phyloP scores from a whole-genome alignment of 2,329 filamentous ascomycete species.

The Pseudogymnoascus sp. region DNA sequence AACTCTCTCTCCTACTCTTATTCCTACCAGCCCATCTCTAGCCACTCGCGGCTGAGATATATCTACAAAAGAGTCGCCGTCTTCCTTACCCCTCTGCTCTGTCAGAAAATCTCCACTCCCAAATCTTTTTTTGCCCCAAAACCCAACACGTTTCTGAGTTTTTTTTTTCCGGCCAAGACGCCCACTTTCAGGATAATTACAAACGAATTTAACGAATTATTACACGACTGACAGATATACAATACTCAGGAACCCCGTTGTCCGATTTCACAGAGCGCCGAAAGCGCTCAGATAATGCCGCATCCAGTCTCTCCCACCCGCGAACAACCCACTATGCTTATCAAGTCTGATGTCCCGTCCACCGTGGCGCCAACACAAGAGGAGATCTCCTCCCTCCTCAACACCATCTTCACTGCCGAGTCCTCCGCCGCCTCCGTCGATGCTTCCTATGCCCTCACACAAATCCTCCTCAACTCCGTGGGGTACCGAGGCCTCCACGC shows the following conservation, averaged over 20 bases:
- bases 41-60: slow-evolving; percentile 30
- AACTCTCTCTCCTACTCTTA: slow-evolving; percentile 6
- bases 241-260: neutral
- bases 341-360: slow-evolving; percentile 34
- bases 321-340: slow-evolving; percentile 38
- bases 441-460: slow-evolving; percentile 56
- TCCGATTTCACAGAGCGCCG: slow-evolving; percentile 4
- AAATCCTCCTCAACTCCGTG: slow-evolving; percentile 56
- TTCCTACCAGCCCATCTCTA: slow-evolving; percentile 20
- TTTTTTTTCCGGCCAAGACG: slow-evolving; percentile 1
- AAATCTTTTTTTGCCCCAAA: slow-evolving; percentile 8
- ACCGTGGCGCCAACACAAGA: slow-evolving; percentile 51
- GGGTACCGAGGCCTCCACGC: slow-evolving; percentile 54
- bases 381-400: slow-evolving; percentile 57
- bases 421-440: slow-evolving; percentile 51
- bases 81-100: neutral
- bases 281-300: slow-evolving; percentile 36
- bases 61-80: neutral
- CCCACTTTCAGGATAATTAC: slow-evolving; percentile 9
- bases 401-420: slow-evolving; percentile 55
- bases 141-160: slow-evolving; percentile 1
- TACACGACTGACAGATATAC: slow-evolving; percentile 1
- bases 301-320: slow-evolving; percentile 36
- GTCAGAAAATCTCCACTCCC: slow-evolving; percentile 8
- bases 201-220: slow-evolving; percentile 8